These are phyloP conservation scores for Seiridium unicorne DNA, from an alignment of 2,329 filamentous ascomycete species.

Conservation along the genomic window DNA sequence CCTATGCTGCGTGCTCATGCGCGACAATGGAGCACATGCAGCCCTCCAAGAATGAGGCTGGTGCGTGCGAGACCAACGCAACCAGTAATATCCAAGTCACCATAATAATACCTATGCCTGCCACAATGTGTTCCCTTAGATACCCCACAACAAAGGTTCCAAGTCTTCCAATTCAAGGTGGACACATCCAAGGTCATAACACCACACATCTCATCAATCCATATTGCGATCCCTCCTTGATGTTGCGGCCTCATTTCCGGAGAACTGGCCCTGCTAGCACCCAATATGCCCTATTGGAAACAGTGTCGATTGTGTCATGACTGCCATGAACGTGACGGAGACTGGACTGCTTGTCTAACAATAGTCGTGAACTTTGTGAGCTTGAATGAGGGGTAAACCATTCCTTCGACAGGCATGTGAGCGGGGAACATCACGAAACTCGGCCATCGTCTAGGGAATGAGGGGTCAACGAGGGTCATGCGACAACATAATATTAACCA, in stretches of 20 bases:
- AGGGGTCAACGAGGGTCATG: conserved; percentile 3
- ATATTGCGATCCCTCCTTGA: not conserved
- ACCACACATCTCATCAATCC: not conserved
- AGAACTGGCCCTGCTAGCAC: not conserved
- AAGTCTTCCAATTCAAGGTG: not conserved
- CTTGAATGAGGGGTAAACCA: not conserved
- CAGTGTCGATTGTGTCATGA: not conserved
- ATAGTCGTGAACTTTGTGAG: not conserved
- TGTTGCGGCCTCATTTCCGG: not conserved
- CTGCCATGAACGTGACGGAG: not conserved
- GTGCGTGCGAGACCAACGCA: conserved; percentile 7
- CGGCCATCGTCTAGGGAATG: not conserved
- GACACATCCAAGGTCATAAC: not conserved
- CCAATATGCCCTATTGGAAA: too few relatives aligned
- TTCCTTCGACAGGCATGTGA: conserved; percentile 1
- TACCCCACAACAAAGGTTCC: not conserved
- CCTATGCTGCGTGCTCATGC: conserved; percentile 17
- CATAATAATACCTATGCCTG: conserved; percentile 1
- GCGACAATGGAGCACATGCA: conserved; percentile 17
- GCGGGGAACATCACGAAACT: not conserved
- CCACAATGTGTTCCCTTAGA: not conserved
- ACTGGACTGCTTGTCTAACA: not conserved
- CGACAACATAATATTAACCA: not conserved
- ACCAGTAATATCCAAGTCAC: not conserved
- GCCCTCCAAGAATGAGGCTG: conserved; percentile 17